Percentiles rank a stretch among this genome's conserved stretches.
Conservation (phyloP, 208 protist species). For the Acanthamoeba quina region DNA sequence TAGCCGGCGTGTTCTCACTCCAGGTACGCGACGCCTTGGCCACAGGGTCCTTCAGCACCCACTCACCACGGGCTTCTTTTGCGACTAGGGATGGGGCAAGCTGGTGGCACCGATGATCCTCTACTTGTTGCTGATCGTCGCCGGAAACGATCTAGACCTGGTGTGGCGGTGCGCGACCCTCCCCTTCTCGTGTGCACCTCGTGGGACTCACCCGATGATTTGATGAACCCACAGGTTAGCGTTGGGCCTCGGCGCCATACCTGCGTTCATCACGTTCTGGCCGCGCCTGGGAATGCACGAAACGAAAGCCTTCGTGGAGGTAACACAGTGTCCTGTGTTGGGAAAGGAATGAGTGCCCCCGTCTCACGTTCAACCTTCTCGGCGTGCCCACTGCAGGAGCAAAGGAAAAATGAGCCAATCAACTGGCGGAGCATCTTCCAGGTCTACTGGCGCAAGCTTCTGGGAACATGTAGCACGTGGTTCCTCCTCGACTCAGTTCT, state of each 20-base stretch:
- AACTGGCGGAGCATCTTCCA: constrained; percentile 9
- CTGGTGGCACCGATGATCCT: constrained; percentile 5
- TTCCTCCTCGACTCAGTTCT: constrained; percentile 89
- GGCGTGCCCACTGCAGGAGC: neutral
- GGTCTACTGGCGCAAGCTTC: constrained; percentile 70
- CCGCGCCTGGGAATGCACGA: constrained; percentile 54
- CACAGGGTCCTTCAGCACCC: too few species aligned
- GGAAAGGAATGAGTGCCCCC: too few species aligned
- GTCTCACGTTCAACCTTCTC: neutral
- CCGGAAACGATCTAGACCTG: neutral
- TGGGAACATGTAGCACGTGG: constrained; percentile 87
- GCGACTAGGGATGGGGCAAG: constrained; percentile 25
- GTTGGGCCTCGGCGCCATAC: constrained; percentile 10
- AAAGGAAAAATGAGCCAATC: constrained; percentile 27
- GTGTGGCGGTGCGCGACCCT: constrained; percentile 19
- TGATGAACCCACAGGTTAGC: neutral
- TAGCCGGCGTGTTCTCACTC: constrained; percentile 84
- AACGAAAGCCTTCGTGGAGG: constrained; percentile 23
- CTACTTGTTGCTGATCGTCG: constrained; percentile 14
- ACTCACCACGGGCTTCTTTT: too few species aligned
- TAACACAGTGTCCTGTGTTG: neutral
- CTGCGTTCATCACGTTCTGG: constrained; percentile 42
- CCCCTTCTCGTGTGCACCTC: neutral
- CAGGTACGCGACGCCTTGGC: constrained; percentile 72
- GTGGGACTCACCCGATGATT: neutral